Conservation (phyloP, 148 eudicot genomes). For the Spergularia marina region DNA sequence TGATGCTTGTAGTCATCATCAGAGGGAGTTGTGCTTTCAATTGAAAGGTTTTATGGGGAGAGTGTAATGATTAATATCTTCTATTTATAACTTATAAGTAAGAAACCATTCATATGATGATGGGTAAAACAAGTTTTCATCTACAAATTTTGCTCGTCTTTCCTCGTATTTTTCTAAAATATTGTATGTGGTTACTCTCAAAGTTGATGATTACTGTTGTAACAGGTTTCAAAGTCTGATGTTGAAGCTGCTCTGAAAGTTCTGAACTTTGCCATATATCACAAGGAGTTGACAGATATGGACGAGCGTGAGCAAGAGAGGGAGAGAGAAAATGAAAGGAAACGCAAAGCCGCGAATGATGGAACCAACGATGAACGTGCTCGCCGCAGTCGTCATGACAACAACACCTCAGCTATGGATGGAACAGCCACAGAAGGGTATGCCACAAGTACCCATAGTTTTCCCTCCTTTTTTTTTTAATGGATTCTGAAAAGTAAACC, state of each 20-base stretch:
- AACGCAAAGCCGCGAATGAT: slow-evolving; percentile 65
- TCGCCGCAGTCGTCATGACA: slow-evolving; percentile 26
- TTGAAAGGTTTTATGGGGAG: not conserved
- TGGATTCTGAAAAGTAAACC: too few relatives aligned
- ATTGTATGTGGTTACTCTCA: not conserved
- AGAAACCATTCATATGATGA: too few relatives aligned
- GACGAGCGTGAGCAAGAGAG: slow-evolving; percentile 87
- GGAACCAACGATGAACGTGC: slow-evolving; percentile 31
- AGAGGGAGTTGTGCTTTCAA: not conserved
- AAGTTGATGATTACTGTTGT: slow-evolving; percentile 3
- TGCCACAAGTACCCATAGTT: slow-evolving; percentile 23
- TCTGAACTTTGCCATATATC: slow-evolving; percentile 95
- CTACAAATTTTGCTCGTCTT: not conserved
- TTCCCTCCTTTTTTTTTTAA: not conserved
- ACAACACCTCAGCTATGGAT: slow-evolving; percentile 26
- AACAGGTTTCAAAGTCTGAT: slow-evolving; percentile 77
- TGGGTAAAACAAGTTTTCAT: too few relatives aligned
- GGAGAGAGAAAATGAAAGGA: slow-evolving; percentile 62
- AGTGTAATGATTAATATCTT: not conserved
- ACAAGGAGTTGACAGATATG: slow-evolving; percentile 93
- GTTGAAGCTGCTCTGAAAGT: slow-evolving; percentile 96
- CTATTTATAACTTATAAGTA: too few relatives aligned
- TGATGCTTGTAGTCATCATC: not conserved
- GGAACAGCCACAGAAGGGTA: slow-evolving; percentile 54
- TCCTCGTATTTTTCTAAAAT: not conserved